phyloP scores from a whole-genome alignment of 2,329 filamentous ascomycete species.

The Periconia macrospinosa region DNA sequence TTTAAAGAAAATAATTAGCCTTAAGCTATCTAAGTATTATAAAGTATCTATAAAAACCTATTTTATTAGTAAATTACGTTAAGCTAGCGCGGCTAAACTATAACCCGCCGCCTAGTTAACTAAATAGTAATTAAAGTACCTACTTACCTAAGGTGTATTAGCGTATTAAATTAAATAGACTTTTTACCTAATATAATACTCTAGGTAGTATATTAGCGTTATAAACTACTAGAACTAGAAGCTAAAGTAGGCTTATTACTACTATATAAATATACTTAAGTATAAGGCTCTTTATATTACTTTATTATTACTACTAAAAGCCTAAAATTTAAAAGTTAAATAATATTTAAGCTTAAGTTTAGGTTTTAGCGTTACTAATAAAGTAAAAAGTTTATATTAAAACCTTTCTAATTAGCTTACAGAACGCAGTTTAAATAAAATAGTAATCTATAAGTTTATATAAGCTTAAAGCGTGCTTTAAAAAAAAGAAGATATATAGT shows the following conservation, averaged over 20 bases:
- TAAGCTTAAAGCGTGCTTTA: constrained; percentile 5
- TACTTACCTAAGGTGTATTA: constrained; percentile 8
- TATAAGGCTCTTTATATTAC: constrained; percentile 12
- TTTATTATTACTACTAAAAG: constrained; percentile 3
- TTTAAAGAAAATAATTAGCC: constrained; percentile 3
- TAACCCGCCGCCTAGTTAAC: constrained; percentile 6
- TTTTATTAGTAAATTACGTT: constrained; percentile 7
- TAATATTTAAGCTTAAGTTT: constrained; percentile 10
- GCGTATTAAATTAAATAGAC: constrained; percentile 6
- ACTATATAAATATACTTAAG: constrained; percentile 6
- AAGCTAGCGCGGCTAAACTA: constrained; percentile 9
- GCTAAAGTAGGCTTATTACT: constrained; percentile 5
- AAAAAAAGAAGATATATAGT: constrained; percentile 6
- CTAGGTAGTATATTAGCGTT: constrained; percentile 11
- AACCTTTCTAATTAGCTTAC: constrained; percentile 2
- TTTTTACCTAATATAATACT: constrained; percentile 9
- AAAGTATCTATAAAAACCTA: neutral
- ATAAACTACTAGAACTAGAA: constrained; percentile 5
- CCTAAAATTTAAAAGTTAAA: constrained; percentile 5
- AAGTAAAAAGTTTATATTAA: neutral
- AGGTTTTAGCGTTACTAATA: constrained; percentile 11
- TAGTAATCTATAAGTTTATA: constrained; percentile 2
- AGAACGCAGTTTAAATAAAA: constrained; percentile 3
- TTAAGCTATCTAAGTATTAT: constrained; percentile 4
- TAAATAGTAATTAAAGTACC: constrained; percentile 2